A percentile compares a stretch with the other conserved stretches of the same genome.
Conservation (phyloP, 2,329 filamentous ascomycete genomes). For the Basipetospora sp. region DNA sequence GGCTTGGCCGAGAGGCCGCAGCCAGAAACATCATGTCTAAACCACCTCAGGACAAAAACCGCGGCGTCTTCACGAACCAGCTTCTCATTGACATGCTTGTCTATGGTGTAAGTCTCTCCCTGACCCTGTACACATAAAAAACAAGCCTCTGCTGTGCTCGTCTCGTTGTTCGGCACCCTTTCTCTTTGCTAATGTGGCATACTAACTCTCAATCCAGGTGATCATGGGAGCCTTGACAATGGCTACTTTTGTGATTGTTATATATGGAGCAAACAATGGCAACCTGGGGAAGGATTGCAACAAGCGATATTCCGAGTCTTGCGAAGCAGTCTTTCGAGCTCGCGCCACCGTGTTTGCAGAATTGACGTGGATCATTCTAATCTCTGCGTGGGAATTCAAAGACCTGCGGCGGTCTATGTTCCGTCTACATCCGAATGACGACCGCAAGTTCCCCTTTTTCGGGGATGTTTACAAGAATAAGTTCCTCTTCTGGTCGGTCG, state of each 20-base stretch:
- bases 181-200: too few relatives aligned
- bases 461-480: constrained; percentile 53
- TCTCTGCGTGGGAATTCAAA: constrained; percentile 68
- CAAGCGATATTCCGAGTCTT: constrained; percentile 37
- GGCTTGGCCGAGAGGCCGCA: constrained; percentile 65
- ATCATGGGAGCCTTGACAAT: constrained; percentile 60
- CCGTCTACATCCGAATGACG: constrained; percentile 42
- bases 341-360: constrained; percentile 60
- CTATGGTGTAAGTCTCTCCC: too few relatives aligned
- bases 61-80: constrained; percentile 64
- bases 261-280: constrained; percentile 41
- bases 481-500: constrained; percentile 55
- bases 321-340: constrained; percentile 50
- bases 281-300: constrained; percentile 50
- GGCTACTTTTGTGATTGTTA: constrained; percentile 49
- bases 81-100: constrained; percentile 66
- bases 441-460: constrained; percentile 37
- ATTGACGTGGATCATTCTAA: constrained; percentile 57
- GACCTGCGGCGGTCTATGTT: constrained; percentile 59
- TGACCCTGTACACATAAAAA: too few relatives aligned
- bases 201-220: too few relatives aligned
- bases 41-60: constrained; percentile 54
- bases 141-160: too few relatives aligned
- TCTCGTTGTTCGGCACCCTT: too few relatives aligned
- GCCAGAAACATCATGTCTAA: constrained; percentile 64